These are phyloP conservation scores for Pistacia integerrima DNA, from an alignment of 345 rosid species.

Conservation along the genomic window DNA sequence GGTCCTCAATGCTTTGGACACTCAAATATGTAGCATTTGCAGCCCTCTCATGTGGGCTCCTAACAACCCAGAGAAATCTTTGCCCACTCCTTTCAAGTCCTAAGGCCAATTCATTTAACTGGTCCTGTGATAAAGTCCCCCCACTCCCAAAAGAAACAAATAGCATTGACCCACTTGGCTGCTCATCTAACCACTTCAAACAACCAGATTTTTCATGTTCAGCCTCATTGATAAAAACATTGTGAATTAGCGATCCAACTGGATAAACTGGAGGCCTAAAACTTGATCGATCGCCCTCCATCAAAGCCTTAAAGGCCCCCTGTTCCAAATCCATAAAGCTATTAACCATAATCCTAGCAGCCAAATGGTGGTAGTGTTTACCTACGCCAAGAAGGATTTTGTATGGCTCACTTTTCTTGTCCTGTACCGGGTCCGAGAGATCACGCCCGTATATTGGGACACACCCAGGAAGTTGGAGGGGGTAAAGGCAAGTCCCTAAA, in stretches of 20 bases:
- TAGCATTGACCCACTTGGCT: constrained; percentile 36
- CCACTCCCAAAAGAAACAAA: constrained; percentile 42
- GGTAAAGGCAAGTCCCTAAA: constrained; percentile 18
- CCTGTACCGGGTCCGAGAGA: constrained; percentile 27
- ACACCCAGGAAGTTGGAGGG: constrained; percentile 33
- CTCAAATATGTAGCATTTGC: too few species aligned
- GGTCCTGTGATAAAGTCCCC: constrained; percentile 31
- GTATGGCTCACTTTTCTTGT: constrained; percentile 26
- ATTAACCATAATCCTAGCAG: constrained; percentile 35
- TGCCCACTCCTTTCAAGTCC: constrained; percentile 45
- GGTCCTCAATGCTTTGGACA: too few species aligned
- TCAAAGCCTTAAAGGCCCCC: constrained; percentile 30
- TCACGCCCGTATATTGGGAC: constrained; percentile 28
- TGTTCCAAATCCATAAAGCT: constrained; percentile 33
- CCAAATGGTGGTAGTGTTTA: constrained; percentile 10
- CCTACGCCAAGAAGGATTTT: constrained; percentile 11
- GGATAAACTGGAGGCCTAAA: constrained; percentile 27
- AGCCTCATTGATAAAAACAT: background rate
- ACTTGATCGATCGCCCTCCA: constrained; percentile 8
- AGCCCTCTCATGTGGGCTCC: constrained; percentile 17
- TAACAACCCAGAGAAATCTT: constrained; percentile 39
- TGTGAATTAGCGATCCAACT: constrained; percentile 28
- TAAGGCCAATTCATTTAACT: constrained; percentile 30
- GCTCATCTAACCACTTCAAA: constrained; percentile 39
- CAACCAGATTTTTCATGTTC: constrained; percentile 16